Percentiles rank a stretch among this genome's conserved stretches.
phyloP scores from a whole-genome alignment of 306 rosid genomes.

The Mimosa bimucronata region DNA sequence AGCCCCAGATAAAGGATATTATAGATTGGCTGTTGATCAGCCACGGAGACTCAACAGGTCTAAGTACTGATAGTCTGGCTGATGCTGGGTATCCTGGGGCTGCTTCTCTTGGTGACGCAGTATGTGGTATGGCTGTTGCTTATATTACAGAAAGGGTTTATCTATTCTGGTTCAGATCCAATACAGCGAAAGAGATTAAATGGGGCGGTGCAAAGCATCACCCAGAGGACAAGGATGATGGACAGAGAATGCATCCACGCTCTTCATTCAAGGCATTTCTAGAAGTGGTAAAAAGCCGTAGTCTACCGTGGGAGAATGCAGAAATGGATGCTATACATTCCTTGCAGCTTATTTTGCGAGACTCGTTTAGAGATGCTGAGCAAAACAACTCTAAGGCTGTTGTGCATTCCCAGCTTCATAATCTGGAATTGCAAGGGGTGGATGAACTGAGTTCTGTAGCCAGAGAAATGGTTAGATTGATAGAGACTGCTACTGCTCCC shows the following conservation, averaged over 20 bases:
- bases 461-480: constrained; percentile 97
- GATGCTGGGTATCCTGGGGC: constrained; percentile 98
- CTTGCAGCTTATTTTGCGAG: constrained; percentile 90
- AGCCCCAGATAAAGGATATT: constrained; percentile 81
- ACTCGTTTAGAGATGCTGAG: constrained; percentile 71
- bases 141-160: constrained; percentile 78
- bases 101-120: constrained; percentile 85
- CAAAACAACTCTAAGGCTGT: constrained; percentile 75
- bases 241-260: constrained; percentile 97
- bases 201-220: constrained; percentile 99
- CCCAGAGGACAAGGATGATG: constrained; percentile 96
- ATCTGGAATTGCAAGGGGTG: constrained; percentile 72
- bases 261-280: constrained; percentile 96
- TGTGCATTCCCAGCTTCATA: constrained; percentile 53
- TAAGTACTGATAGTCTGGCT: constrained; percentile 94
- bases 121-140: constrained; percentile 98
- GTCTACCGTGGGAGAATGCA: constrained; percentile 93
- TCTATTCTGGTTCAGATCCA: constrained; percentile 95
- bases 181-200: constrained; percentile 86
- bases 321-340: constrained; percentile 99
- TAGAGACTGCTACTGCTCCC: constrained; percentile 99
- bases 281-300: constrained; percentile 97
- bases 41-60: constrained; percentile 92
- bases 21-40: constrained; percentile 82
- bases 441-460: constrained; percentile 97